These are phyloP conservation scores for Tuber indicum DNA, from an alignment of 495 filamentous ascomycete species.

Conservation along the genomic window DNA sequence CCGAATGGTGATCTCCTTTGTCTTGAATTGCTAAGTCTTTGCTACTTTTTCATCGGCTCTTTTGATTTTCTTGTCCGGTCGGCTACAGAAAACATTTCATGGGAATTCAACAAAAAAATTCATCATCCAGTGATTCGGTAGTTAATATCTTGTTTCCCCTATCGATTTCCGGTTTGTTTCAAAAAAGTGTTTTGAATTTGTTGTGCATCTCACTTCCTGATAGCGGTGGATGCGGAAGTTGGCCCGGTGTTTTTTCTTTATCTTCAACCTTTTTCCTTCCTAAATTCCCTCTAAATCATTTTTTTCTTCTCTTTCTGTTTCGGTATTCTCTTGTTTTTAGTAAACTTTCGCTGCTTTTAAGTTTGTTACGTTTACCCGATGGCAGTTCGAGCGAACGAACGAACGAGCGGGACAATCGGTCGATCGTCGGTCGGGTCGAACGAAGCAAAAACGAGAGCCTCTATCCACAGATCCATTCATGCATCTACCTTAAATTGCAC, in stretches of 20 bases:
- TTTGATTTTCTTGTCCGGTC: slow-evolving; percentile 29
- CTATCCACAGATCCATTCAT: slow-evolving; percentile 5
- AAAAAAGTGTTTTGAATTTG: slow-evolving; percentile 31
- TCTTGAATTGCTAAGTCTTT: slow-evolving; percentile 16
- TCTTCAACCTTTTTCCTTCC: slow-evolving; percentile 38
- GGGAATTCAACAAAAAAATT: slow-evolving; percentile 32
- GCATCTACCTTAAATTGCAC: slow-evolving; percentile 4
- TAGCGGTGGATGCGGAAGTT: slow-evolving; percentile 37
- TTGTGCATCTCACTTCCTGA: slow-evolving; percentile 5
- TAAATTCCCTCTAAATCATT: slow-evolving; percentile 4
- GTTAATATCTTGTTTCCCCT: slow-evolving; percentile 5
- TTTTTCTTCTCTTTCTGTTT: slow-evolving; percentile 18
- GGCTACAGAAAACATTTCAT: slow-evolving; percentile 31
- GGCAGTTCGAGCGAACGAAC: slow-evolving; percentile 41
- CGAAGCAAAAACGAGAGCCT: slow-evolving; percentile 10
- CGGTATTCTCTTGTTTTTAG: slow-evolving; percentile 29
- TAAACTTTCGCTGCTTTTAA: slow-evolving; percentile 25
- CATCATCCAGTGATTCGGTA: slow-evolving; percentile 31
- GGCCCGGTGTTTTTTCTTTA: slow-evolving; percentile 34
- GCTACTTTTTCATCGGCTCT: slow-evolving; percentile 34
- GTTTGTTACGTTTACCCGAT: slow-evolving; percentile 41
- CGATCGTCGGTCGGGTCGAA: slow-evolving; percentile 36
- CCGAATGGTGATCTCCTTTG: slow-evolving; percentile 2
- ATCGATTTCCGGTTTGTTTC: not conserved
- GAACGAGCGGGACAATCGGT: slow-evolving; percentile 31